These are phyloP conservation scores for Aspergillus bombycis DNA, from an alignment of 2,329 filamentous ascomycete species.

Conservation along the genomic window DNA sequence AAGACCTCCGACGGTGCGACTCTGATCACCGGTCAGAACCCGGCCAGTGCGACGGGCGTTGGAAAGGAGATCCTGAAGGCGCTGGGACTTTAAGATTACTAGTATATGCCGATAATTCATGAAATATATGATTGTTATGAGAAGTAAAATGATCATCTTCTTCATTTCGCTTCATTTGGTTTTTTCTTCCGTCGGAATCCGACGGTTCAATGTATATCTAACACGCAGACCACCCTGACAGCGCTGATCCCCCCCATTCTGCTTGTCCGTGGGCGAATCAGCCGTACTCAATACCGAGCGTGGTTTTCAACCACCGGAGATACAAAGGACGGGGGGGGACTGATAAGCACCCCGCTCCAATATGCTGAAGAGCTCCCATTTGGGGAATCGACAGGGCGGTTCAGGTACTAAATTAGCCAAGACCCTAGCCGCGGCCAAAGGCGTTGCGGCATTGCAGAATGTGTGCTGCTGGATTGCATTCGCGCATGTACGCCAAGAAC, in stretches of 20 bases:
- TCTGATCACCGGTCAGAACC: conserved; percentile 54
- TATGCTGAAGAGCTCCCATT: neutral
- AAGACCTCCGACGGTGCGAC: conserved; percentile 31
- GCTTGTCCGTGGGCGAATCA: neutral
- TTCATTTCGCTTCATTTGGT: neutral
- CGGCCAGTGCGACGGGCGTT: conserved; percentile 47
- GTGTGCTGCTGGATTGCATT: neutral
- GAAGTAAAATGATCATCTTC: neutral
- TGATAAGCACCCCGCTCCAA: neutral
- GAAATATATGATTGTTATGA: conserved; percentile 3
- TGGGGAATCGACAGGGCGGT: neutral
- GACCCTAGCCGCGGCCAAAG: neutral
- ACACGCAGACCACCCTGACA: neutral
- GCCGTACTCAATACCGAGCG: neutral
- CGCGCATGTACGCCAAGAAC: neutral
- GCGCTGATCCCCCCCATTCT: neutral
- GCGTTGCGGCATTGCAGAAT: neutral
- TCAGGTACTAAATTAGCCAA: neutral
- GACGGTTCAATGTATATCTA: neutral
- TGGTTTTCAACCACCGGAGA: neutral
- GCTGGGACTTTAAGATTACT: conserved; percentile 17
- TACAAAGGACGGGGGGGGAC: neutral
- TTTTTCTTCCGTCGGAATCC: conserved; percentile 12
- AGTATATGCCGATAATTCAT: neutral
- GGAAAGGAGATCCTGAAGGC: conserved; percentile 48